Evolutionary conservation across 176 grass and related monocot species (phyloP).

Genomic region (Metroxylon sagu): DNA sequence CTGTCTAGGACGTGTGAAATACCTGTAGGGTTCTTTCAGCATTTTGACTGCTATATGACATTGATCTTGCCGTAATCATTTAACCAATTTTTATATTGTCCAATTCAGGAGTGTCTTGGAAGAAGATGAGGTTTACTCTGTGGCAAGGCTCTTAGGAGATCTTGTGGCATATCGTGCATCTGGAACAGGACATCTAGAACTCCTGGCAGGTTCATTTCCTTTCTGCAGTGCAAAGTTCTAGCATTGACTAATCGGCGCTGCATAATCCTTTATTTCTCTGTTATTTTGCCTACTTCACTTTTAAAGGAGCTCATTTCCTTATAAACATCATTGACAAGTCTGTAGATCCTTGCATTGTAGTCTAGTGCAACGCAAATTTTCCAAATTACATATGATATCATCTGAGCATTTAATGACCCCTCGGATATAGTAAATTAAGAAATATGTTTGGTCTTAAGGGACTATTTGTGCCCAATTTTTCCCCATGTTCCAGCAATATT

Average conservation of each 20-base stretch:
- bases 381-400: too few relatives aligned
- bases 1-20: slow-evolving; percentile 84
- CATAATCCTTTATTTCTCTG: too few relatives aligned
- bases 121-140: slow-evolving; percentile 95
- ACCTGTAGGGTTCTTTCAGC: slow-evolving; percentile 56
- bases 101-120: slow-evolving; percentile 68
- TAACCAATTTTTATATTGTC: slow-evolving; percentile 19
- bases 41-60: slow-evolving; percentile 11
- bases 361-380: too few relatives aligned
- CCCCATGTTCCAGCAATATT: too few relatives aligned
- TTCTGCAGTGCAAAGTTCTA: background rate
- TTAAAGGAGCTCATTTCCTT: background rate
- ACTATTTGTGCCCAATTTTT: too few relatives aligned
- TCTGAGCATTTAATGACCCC: too few relatives aligned
- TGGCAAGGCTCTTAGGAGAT: slow-evolving; percentile 90
- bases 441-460: too few relatives aligned
- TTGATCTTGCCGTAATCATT: slow-evolving; percentile 14
- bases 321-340: too few relatives aligned
- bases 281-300: background rate
- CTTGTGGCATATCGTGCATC: slow-evolving; percentile 99
- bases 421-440: too few relatives aligned
- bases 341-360: too few relatives aligned
- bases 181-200: slow-evolving; percentile 93
- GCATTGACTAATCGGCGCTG: background rate
- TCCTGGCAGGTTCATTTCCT: slow-evolving; percentile 62